Conservation (phyloP, 345 rosid genomes). For the Anastatica hierochuntica region DNA sequence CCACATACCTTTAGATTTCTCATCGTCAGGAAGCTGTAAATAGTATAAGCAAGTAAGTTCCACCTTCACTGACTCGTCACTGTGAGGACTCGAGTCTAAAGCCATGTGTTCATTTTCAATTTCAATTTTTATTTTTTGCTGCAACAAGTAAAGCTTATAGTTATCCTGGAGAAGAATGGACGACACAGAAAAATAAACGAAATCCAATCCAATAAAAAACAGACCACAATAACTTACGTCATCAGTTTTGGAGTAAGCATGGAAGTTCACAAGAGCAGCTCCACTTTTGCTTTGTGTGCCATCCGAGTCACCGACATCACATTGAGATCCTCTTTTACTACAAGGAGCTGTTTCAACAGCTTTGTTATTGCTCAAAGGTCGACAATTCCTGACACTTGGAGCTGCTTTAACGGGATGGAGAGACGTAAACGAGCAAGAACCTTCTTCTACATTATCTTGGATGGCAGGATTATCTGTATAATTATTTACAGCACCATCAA, state of each 20-base stretch:
- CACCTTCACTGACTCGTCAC: constrained; percentile 57
- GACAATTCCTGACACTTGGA: constrained; percentile 30
- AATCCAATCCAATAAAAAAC: neutral
- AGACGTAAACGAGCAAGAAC: constrained; percentile 48
- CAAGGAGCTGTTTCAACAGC: constrained; percentile 26
- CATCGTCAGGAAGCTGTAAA: constrained; percentile 64
- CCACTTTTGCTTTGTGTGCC: constrained; percentile 20
- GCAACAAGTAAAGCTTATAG: constrained; percentile 26
- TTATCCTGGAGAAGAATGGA: constrained; percentile 1
- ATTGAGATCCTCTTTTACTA: constrained; percentile 43
- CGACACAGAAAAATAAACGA: neutral
- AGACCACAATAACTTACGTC: constrained; percentile 35
- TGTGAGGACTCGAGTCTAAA: constrained; percentile 28
- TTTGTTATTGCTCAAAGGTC: constrained; percentile 32
- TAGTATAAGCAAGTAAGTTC: constrained; percentile 79
- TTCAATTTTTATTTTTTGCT: constrained; percentile 46
- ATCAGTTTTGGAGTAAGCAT: constrained; percentile 27
- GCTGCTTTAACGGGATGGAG: constrained; percentile 27
- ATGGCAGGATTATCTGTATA: constrained; percentile 29
- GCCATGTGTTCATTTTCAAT: constrained; percentile 44
- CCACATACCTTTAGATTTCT: constrained; percentile 62
- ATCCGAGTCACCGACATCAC: constrained; percentile 35
- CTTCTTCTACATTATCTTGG: constrained; percentile 52
- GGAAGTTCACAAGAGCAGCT: constrained; percentile 35
- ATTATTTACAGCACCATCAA: constrained; percentile 28